A percentile compares a stretch with the other conserved stretches of the same genome.
These are phyloP conservation scores for Raphanus sativus DNA, from an alignment of 345 rosid genomes.

Conservation along the genomic window DNA sequence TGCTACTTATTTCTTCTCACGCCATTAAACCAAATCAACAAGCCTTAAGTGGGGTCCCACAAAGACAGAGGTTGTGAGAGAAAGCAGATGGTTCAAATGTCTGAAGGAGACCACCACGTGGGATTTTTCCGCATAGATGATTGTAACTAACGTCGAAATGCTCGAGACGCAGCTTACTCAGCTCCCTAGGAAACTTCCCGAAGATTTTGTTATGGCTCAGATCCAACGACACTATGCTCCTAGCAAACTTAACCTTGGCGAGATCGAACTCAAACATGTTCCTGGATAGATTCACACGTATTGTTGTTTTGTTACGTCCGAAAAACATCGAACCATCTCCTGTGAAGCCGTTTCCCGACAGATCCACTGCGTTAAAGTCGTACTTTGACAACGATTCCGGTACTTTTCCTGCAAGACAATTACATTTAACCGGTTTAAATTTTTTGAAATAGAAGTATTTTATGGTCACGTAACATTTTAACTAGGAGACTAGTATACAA, in stretches of 20 bases:
- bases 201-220: conserved; percentile 62
- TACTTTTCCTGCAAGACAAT: conserved; percentile 38
- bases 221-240: conserved; percentile 49
- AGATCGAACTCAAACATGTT: conserved; percentile 62
- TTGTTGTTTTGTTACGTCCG: conserved; percentile 57
- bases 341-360: conserved; percentile 56
- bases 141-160: conserved; percentile 69
- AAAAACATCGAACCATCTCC: conserved; percentile 73
- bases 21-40: conserved; percentile 37
- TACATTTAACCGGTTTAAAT: background rate
- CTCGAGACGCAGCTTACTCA: conserved; percentile 43
- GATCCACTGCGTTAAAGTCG: conserved; percentile 52
- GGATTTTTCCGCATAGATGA: conserved; percentile 66
- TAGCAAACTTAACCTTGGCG: conserved; percentile 52
- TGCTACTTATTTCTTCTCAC: background rate
- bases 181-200: conserved; percentile 54
- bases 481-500: background rate
- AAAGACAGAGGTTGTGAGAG: conserved; percentile 74
- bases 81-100: conserved; percentile 49
- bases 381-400: conserved; percentile 58
- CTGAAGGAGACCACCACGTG: conserved; percentile 69
- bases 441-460: background rate
- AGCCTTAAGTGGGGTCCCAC: conserved; percentile 65
- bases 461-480: background rate
- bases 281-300: conserved; percentile 51